Percentiles rank a stretch among this genome's conserved stretches.
Conservation (phyloP, 2,329 filamentous ascomycete species). For the Cyclaneusma minus region DNA sequence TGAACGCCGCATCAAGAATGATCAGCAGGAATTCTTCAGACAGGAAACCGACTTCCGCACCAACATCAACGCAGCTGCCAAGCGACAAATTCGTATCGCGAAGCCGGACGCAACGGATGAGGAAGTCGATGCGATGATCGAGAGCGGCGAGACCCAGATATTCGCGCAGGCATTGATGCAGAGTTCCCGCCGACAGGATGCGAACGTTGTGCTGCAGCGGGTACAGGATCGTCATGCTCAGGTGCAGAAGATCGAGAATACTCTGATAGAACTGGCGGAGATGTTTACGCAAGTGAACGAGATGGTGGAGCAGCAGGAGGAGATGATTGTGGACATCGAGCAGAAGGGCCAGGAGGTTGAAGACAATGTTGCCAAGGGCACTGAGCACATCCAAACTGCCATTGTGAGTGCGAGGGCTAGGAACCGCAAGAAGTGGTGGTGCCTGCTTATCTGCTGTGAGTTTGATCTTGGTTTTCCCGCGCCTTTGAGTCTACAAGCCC, state of each 20-base stretch:
- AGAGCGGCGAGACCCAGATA: constrained; percentile 54
- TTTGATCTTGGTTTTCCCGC: constrained; percentile 14
- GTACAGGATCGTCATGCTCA: constrained; percentile 73
- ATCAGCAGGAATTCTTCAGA: constrained; percentile 73
- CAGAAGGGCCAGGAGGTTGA: constrained; percentile 74
- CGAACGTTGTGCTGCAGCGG: constrained; percentile 61
- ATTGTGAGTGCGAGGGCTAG: constrained; percentile 66
- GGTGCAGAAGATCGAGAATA: constrained; percentile 81
- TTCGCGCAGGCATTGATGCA: constrained; percentile 79
- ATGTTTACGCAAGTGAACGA: constrained; percentile 84
- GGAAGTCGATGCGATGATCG: constrained; percentile 69
- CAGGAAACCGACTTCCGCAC: constrained; percentile 72
- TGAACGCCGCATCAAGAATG: constrained; percentile 63
- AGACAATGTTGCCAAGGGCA: constrained; percentile 72
- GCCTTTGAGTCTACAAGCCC: constrained; percentile 3
- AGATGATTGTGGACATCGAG: constrained; percentile 66
- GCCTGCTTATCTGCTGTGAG: constrained; percentile 57
- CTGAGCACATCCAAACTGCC: constrained; percentile 67
- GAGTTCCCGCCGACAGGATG: constrained; percentile 67
- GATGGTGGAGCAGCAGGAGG: constrained; percentile 75
- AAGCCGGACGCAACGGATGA: constrained; percentile 63
- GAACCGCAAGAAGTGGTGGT: constrained; percentile 89
- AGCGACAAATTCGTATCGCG: constrained; percentile 81
- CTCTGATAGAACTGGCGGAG: constrained; percentile 75
- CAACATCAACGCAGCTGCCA: constrained; percentile 69